Base-by-base conservation (phyloP, 2,329 filamentous ascomycete species). In the Fusarium sp. region DNA sequence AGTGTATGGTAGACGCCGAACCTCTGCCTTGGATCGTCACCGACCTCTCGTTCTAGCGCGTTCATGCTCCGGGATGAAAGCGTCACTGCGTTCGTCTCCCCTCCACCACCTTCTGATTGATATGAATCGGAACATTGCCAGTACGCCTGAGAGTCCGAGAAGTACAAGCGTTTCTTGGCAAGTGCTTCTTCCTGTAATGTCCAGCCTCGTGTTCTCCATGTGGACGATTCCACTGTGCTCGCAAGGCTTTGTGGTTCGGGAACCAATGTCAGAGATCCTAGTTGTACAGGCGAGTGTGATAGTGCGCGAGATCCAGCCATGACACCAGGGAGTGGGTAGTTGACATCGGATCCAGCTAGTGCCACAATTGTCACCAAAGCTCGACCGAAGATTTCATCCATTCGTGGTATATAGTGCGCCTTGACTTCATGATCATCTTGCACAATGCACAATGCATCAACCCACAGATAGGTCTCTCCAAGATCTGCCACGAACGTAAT, bases 361-460 rank as follows among this genome's bases (percentile, higher is more conserved):
- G 13, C 13, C 23, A 46, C 43, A 15, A 46, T 46, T 18, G 43
- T 46, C 30, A 46, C 3, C 12, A 46, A 28, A 10, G 43, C 43
- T 6, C 30, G 23, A 6, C 43, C 23, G 8, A 27, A 46, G 43
- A 46, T 46, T n/a, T 3, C 30, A 46, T 30, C 43, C 43, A 46
- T 46, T 15, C 9, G 11, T n/a, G 43, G 43, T 15, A 46, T 15
- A 6, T 46, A 46, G 43, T n/a, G 23, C 4, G 27, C 13, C 43
- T 46, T 46, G 43, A n/a, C 18, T 30, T 46, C 43, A 10, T 5
- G 43, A 30, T 46, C 43, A 15, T 46, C 23, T 46, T 46, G 43
- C 43, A 46, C 43, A 46, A 46, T 46, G 43, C 43, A 46, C 8
- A 46, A 15, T n/a, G 43, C 43, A n/a, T 46, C 43, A 46, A 46